phyloP scores from a whole-genome alignment of 2,329 filamentous ascomycete species.

The Cladophialophora exuberans region DNA sequence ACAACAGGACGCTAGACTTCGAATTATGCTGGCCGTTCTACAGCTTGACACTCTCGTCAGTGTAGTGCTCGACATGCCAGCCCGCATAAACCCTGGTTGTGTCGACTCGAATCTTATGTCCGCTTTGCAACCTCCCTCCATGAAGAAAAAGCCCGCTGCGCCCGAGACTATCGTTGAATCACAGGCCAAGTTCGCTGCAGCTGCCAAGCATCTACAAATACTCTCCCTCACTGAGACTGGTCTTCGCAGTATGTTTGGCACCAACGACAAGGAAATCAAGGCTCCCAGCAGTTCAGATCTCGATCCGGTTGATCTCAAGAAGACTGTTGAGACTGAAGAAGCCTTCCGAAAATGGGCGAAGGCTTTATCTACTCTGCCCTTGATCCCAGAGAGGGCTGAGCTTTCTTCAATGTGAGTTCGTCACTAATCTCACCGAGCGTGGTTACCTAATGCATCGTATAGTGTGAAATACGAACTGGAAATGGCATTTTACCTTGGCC shows the following conservation, averaged over 20 bases:
- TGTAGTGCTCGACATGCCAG: conserved; percentile 27
- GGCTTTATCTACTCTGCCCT: conserved; percentile 15
- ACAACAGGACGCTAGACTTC: conserved; percentile 17
- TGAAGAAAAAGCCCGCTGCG: neutral
- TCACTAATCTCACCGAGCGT: neutral
- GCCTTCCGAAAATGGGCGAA: conserved; percentile 25
- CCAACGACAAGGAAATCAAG: neutral
- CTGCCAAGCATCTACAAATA: conserved; percentile 19
- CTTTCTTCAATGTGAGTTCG: conserved; percentile 15
- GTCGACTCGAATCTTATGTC: conserved; percentile 14
- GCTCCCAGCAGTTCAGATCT: neutral
- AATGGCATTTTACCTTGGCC: conserved; percentile 25
- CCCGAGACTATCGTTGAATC: conserved; percentile 10
- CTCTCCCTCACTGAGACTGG: conserved; percentile 10
- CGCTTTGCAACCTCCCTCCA: conserved; percentile 10
- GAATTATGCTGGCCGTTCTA: conserved; percentile 23
- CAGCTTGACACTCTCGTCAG: conserved; percentile 28
- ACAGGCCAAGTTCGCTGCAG: conserved; percentile 13
- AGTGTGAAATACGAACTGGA: conserved; percentile 27
- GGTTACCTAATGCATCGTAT: neutral
- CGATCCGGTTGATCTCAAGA: conserved; percentile 19
- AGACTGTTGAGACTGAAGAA: conserved; percentile 20
- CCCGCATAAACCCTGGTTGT: conserved; percentile 23
- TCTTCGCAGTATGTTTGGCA: conserved; percentile 9
- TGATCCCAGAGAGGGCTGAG: conserved; percentile 9